These are phyloP conservation scores for Canna indica DNA, from an alignment of 176 grass and related monocot genomes.

Conservation along the genomic window DNA sequence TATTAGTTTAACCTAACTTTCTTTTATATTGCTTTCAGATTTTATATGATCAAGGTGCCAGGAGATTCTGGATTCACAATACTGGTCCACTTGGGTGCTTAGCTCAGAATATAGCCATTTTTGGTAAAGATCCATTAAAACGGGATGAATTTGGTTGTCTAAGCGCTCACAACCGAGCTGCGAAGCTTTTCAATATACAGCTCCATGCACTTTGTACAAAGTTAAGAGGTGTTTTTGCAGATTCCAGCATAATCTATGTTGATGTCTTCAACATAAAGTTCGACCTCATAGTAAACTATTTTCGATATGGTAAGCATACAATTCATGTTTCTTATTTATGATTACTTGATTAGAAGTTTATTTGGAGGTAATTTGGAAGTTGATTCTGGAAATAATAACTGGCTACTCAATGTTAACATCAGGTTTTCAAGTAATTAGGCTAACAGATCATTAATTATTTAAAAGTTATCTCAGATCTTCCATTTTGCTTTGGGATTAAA, in stretches of 20 bases:
- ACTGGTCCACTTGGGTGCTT: conserved; percentile 93
- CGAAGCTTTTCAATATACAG: conserved; percentile 85
- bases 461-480: not conserved
- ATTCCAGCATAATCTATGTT: conserved; percentile 75
- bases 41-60: conserved; percentile 78
- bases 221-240: conserved; percentile 44
- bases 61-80: conserved; percentile 99
- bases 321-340: not conserved
- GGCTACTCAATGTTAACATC: not conserved
- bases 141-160: conserved; percentile 70
- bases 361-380: not conserved
- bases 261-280: conserved; percentile 89
- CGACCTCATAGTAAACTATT: conserved; percentile 60
- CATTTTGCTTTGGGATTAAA: not conserved
- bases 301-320: conserved; percentile 70
- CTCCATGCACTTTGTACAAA: conserved; percentile 81
- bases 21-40: conserved; percentile 32
- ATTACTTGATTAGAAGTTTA: not conserved
- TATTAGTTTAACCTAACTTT: not conserved
- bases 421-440: not conserved
- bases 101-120: conserved; percentile 72
- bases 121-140: conserved; percentile 79
- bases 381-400: conserved; percentile 1
- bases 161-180: conserved; percentile 66
- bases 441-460: no score